Percentiles rank a stretch among this genome's conserved stretches.
These are phyloP conservation scores for Termitomyces sp. DNA, from an alignment of 768 basidiomycete species.

Conservation along the genomic window DNA sequence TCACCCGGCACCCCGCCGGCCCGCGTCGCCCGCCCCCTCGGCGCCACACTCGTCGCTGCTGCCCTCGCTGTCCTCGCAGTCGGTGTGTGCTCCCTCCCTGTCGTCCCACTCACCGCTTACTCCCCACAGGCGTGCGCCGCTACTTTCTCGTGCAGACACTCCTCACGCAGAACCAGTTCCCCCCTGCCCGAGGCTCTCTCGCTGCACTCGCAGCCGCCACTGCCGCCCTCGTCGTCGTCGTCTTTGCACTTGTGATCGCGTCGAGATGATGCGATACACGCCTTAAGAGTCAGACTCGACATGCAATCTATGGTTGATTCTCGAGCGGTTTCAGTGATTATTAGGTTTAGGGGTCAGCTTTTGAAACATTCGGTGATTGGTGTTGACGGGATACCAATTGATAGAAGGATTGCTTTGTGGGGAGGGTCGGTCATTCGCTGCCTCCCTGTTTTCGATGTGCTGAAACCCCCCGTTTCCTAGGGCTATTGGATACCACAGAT, in stretches of 20 bases:
- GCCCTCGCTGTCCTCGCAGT: slow-evolving; percentile 42
- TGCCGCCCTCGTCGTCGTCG: slow-evolving; percentile 11
- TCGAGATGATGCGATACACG: no score
- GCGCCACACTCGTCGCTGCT: slow-evolving; percentile 40
- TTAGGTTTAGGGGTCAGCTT: no score
- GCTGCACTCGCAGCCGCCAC: slow-evolving; percentile 26
- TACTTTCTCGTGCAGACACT: slow-evolving; percentile 49
- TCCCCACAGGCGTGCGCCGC: slow-evolving; percentile 35
- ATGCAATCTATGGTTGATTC: no score
- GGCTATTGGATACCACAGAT: no score
- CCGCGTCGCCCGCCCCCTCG: slow-evolving; percentile 43
- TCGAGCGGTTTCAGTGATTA: no score
- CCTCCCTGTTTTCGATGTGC: no score
- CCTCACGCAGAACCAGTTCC: slow-evolving; percentile 45
- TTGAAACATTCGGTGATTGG: no score
- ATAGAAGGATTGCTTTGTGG: no score
- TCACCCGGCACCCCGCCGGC: slow-evolving; percentile 14
- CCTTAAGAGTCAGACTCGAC: no score
- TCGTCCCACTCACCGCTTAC: neutral
- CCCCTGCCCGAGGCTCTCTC: slow-evolving; percentile 42
- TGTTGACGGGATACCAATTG: no score
- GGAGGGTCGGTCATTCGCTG: no score
- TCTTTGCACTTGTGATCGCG: slow-evolving; percentile 14
- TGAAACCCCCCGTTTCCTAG: no score
- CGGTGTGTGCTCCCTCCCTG: slow-evolving; percentile 28